Evolutionary conservation across 2,329 filamentous ascomycete genomes (phyloP), one percentile per base, ranked within the genome.

Genomic region (Botrytis elliptica): DNA sequence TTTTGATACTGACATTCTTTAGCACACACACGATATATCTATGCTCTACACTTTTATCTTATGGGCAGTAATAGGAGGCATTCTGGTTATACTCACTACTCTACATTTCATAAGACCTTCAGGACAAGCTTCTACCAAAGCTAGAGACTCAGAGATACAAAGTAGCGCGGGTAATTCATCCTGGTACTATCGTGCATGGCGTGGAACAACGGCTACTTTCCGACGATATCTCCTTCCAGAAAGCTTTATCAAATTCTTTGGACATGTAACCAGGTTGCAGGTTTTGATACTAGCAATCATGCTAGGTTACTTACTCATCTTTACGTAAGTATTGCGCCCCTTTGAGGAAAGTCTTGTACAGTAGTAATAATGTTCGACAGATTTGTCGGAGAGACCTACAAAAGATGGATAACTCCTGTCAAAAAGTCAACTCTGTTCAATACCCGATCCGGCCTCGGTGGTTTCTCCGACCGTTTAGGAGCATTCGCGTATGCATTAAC

Each of bases 401-500:
- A 86, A 60, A 90, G 82, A 18, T 94, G 92, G 92, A 81, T 91
- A 14, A 93, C 91, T 0, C 92, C 92, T 0, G 87, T 93, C 70
- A 88, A 89, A 79, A 84, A 84, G 22, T 83, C 82, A 49, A 84
- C 84, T 44, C 79, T 89, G 0, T 86, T 88, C 82, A 93, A 92
- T 80, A 93, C 87, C 0, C 87, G 92, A 14, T 88, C 87, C 7
- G 86, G 87, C 6, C 83, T 94, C 0, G 91, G 92, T 0, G 88
- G 90, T 20, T 94, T 88, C 84, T 85, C 89, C 0, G 89, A 94
- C 79, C 88, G 92, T 25, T 80, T 94, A 5, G 92, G 92, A 12
- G 86, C 90, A 3, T 81, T 94, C 0, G 92, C 92, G 1, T 94
- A 92, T 77, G 92, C 91, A 0, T 85, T 94, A 16, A 93, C 92